Conservation (phyloP, 1,284 basidiomycete species). For the Moniliophthora roreri region DNA sequence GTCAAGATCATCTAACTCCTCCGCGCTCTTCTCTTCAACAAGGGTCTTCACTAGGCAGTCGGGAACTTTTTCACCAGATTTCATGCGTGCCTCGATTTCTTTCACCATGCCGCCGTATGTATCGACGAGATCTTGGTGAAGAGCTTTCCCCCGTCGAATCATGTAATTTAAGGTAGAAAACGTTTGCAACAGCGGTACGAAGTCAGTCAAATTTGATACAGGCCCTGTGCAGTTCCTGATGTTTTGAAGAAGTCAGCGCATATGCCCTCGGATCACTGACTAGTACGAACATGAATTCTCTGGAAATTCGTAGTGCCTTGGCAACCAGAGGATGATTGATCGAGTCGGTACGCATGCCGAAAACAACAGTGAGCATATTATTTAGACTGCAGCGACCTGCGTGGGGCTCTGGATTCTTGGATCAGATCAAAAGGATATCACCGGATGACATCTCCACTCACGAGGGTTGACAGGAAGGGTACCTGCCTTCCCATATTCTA, state of each 20-base stretch:
- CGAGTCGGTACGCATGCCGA: constrained; percentile 32
- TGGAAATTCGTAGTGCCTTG: constrained; percentile 28
- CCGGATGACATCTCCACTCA: constrained; percentile 10
- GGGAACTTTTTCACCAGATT: constrained; percentile 28
- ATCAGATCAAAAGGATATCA: neutral
- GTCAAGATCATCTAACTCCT: constrained; percentile 36
- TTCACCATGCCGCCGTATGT: constrained; percentile 31
- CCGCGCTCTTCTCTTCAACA: constrained; percentile 31
- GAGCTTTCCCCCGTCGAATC: constrained; percentile 28
- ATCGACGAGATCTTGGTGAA: constrained; percentile 33
- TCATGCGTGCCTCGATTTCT: constrained; percentile 26
- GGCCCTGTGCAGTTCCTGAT: constrained; percentile 30
- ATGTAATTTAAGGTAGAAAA: constrained; percentile 29
- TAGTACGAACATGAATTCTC: constrained; percentile 31
- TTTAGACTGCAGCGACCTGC: constrained; percentile 12
- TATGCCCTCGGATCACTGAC: no score
- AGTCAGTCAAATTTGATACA: constrained; percentile 40
- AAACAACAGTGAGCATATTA: constrained; percentile 39
- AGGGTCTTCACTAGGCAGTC: constrained; percentile 39
- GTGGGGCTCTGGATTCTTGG: neutral
- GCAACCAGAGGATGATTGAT: constrained; percentile 31
- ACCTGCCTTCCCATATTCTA: constrained; percentile 29
- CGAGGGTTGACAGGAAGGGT: constrained; percentile 36
- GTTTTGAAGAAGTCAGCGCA: no score
- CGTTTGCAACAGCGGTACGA: constrained; percentile 35